phyloP scores from a whole-genome alignment of 2,329 filamentous ascomycete species.

The Nigrospora sphaerica region DNA sequence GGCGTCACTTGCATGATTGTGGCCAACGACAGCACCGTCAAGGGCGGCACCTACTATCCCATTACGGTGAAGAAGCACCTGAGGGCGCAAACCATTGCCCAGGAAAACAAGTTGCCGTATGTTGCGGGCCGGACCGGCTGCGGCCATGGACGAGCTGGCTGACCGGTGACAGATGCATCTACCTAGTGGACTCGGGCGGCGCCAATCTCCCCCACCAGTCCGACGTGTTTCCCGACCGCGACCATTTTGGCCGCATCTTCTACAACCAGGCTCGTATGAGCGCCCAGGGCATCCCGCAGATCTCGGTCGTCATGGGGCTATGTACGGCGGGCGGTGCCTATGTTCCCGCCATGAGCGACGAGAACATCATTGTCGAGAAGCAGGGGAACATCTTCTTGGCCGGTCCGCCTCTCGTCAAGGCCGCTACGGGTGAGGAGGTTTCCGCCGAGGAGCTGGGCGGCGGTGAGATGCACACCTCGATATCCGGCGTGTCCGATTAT shows the following conservation, averaged over 20 bases:
- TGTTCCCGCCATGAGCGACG: constrained; percentile 94
- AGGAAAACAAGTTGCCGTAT: constrained; percentile 72
- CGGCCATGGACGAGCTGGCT: neutral
- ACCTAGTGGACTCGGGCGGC: constrained; percentile 91
- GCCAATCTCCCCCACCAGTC: constrained; percentile 93
- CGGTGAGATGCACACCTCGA: constrained; percentile 79
- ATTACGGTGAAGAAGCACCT: constrained; percentile 98
- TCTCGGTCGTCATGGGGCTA: constrained; percentile 93
- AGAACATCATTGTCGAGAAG: constrained; percentile 91
- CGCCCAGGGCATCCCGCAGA: constrained; percentile 79
- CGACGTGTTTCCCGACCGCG: constrained; percentile 89
- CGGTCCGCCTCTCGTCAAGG: constrained; percentile 89
- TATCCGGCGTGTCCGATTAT: constrained; percentile 92
- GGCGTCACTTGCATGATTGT: constrained; percentile 90
- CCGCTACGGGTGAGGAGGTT: constrained; percentile 88
- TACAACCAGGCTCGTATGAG: constrained; percentile 97
- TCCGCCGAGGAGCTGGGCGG: constrained; percentile 87
- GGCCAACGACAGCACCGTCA: constrained; percentile 94
- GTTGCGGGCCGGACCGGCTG: constrained; percentile 13
- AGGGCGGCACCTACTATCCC: constrained; percentile 94
- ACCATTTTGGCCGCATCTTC: constrained; percentile 96
- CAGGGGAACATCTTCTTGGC: constrained; percentile 98
- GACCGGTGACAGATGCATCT: constrained; percentile 60
- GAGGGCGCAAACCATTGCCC: constrained; percentile 81
- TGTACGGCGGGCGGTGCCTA: constrained; percentile 96